Base-by-base conservation (phyloP, 345 rosid genomes). In the Geranium rotundifolium region DNA sequence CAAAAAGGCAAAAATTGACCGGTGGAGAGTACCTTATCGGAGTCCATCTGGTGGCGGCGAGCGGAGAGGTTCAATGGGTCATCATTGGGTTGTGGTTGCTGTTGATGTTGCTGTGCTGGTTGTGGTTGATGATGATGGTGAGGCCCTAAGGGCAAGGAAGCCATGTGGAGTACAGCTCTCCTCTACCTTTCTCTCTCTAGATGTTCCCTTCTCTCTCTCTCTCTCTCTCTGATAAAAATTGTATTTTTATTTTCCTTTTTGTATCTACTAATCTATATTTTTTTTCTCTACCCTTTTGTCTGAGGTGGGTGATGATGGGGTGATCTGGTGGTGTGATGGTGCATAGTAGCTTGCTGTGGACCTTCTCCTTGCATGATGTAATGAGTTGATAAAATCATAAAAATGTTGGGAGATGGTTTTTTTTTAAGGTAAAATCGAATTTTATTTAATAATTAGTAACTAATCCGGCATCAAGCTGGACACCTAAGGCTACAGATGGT, bases 131-230 rank as follows among this genome's bases (percentile, higher is more conserved):
- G 79, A 58, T 72, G 73, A 77, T 71, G 79, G 59, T 72, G 73
- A 77, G 75, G 75, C 74, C 80, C 77, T 77, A 62, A 63, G 62
- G 79, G 79, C 65, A 75, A 63, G 1, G 85, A 73, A 61, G 88
- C 76, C 88, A 84, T 81, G 81, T 77, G 85, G 75, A 74, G 77
- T 76, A 60, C 82, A 63, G 76, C 83, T 76, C 66, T 58, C 23
- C 62, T 30, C 64, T 62, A 34, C 17, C 67, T 29, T 59, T 19
- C 58, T 60, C 79, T 58, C 66, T 63, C 69, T 64, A 63, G 49
- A 17, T 19, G 65, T 63, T 1, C 20, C 46, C 30, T 9, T 46
- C 52, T 55, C 41, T 39, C 57, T 29, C 50, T 20, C 54, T 66
- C 71, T 69, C 72, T 67, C 67, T 73, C 59, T 62, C 20, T 29